Percentiles rank a stretch among this genome's conserved stretches.
Conservation (phyloP, 768 basidiomycete genomes). For the Trametopsis cervina region DNA sequence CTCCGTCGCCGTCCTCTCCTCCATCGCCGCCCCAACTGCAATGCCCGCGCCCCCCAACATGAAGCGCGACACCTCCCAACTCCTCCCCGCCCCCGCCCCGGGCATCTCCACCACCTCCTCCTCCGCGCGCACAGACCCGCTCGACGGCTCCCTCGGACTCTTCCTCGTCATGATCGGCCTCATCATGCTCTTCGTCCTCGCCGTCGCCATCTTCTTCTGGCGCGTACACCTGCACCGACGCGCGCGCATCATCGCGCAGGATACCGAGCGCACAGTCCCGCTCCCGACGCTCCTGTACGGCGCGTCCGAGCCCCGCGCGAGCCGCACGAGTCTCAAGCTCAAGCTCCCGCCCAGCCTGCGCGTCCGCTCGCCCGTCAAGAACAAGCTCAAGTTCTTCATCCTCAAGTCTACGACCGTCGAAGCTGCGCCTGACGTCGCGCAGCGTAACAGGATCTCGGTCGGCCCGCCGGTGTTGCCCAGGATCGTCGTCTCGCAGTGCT, state of each 20-base stretch:
- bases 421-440: neutral
- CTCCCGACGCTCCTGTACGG: neutral
- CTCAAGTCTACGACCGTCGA: neutral
- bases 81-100: neutral
- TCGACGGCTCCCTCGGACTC: conserved; percentile 12
- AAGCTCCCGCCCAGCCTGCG: conserved; percentile 6
- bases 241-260: neutral
- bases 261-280: neutral
- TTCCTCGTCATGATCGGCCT: conserved; percentile 7
- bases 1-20: neutral
- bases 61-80: neutral
- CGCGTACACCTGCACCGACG: conserved; percentile 3
- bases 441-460: neutral
- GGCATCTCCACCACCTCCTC: no score
- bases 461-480: neutral
- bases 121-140: conserved; percentile 1
- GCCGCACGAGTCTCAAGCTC: neutral
- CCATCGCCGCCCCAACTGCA: conserved; percentile 1
- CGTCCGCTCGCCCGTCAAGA: conserved; percentile 5
- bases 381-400: neutral
- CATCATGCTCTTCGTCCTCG: conserved; percentile 6
- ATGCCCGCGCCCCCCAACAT: neutral
- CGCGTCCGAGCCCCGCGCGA: neutral
- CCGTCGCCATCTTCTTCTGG: conserved; percentile 6
- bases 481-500: conserved; percentile 1